Evolutionary conservation across 139 green algal genomes (phyloP).

Genomic region (Chlorella sp.): DNA sequence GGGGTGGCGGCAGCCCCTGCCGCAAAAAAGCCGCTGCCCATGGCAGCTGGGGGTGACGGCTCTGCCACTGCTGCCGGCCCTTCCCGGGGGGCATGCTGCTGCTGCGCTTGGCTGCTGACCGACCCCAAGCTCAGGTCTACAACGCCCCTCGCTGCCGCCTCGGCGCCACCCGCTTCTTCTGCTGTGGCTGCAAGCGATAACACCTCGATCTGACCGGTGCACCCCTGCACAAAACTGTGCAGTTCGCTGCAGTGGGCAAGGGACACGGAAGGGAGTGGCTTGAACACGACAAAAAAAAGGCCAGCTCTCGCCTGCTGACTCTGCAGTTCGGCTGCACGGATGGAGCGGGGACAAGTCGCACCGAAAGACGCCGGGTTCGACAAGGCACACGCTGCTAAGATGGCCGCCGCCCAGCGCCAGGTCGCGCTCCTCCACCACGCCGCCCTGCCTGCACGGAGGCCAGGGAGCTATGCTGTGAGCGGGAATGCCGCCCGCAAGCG

Average conservation of each 20-base stretch:
- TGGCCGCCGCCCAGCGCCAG: constrained; percentile 1
- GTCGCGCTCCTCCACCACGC: constrained; percentile 38
- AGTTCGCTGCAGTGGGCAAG: no score
- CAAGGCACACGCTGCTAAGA: constrained; percentile 46
- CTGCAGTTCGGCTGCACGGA: no score
- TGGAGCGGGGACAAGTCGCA: no score
- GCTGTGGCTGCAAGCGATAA: constrained; percentile 69
- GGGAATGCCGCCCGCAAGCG: no score
- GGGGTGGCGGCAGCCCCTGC: neutral
- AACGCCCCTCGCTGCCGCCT: constrained; percentile 14
- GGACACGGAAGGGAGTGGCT: no score
- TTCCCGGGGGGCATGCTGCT: neutral
- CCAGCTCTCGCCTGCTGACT: no score
- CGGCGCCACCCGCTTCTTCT: constrained; percentile 9
- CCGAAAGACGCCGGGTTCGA: constrained; percentile 91
- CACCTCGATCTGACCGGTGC: constrained; percentile 83
- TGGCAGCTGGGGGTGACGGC: neutral
- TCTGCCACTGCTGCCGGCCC: neutral
- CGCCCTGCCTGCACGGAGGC: constrained; percentile 4
- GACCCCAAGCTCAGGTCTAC: neutral
- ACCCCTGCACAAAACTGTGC: constrained; percentile 73
- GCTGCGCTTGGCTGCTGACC: neutral
- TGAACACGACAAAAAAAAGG: no score
- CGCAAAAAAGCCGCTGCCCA: constrained; percentile 24
- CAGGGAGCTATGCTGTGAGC: no score